Evolutionary conservation across 352 stramenopile genomes (phyloP).

Genomic region (Globisporangium nagaii): DNA sequence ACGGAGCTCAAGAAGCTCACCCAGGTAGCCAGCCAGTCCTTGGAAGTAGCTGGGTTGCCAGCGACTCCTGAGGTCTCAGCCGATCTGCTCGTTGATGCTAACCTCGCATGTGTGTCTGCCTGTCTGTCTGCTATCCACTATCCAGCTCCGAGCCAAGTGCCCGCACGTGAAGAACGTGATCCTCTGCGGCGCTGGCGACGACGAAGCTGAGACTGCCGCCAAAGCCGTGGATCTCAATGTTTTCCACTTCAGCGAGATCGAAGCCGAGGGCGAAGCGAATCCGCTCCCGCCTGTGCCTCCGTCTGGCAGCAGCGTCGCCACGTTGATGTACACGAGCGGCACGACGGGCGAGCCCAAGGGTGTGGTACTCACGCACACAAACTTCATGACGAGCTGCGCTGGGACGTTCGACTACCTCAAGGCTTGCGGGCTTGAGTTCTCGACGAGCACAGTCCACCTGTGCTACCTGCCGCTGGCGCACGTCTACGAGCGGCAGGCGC

Average conservation of each 20-base stretch:
- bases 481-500: slow-evolving; percentile 90
- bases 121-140: neutral
- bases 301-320: slow-evolving; percentile 75
- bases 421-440: slow-evolving; percentile 18
- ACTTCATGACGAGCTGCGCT: slow-evolving; percentile 27
- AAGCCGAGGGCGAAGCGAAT: slow-evolving; percentile 30
- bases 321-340: slow-evolving; percentile 94
- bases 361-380: slow-evolving; percentile 92
- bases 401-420: slow-evolving; percentile 34
- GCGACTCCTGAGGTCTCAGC: too few species aligned
- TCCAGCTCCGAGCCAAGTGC: slow-evolving; percentile 27
- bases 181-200: slow-evolving; percentile 28
- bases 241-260: slow-evolving; percentile 29
- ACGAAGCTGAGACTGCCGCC: slow-evolving; percentile 29
- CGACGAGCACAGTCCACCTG: slow-evolving; percentile 84
- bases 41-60: too few species aligned
- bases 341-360: slow-evolving; percentile 96
- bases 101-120: neutral
- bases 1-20: slow-evolving; percentile 45
- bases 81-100: too few species aligned
- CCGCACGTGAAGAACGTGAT: slow-evolving; percentile 44
- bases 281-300: slow-evolving; percentile 25
- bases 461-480: slow-evolving; percentile 96
- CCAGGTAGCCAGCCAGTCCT: too few species aligned
- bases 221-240: slow-evolving; percentile 30